phyloP scores from a whole-genome alignment of 805 yeast genomes.

The Candida loeiensis region DNA sequence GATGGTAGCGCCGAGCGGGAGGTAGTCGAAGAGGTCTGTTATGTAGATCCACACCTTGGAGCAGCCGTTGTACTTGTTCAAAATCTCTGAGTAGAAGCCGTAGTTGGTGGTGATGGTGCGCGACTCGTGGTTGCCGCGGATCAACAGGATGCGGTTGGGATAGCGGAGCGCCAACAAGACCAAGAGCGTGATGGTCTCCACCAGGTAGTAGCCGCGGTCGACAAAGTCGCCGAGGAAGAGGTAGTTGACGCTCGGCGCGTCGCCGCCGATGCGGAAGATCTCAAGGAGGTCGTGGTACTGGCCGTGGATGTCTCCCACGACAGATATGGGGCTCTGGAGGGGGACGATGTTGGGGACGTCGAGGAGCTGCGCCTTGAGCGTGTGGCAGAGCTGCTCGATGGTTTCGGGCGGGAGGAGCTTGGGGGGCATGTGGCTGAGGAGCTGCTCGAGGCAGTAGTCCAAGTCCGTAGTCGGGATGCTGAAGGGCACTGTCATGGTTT shows the following conservation, averaged over 20 bases:
- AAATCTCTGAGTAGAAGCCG: constrained; percentile 94
- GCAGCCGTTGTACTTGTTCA: constrained; percentile 75
- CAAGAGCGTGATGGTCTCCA: constrained; percentile 84
- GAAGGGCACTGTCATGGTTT: constrained; percentile 30
- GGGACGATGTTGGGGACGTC: constrained; percentile 85
- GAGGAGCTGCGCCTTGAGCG: constrained; percentile 75
- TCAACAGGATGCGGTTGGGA: constrained; percentile 76
- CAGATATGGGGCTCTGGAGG: constrained; percentile 81
- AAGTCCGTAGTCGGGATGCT: constrained; percentile 34
- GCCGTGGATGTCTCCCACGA: constrained; percentile 97
- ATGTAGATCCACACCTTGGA: constrained; percentile 80
- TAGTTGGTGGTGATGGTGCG: constrained; percentile 95
- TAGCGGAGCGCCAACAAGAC: constrained; percentile 82
- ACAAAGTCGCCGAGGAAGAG: constrained; percentile 94
- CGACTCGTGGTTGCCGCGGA: constrained; percentile 95
- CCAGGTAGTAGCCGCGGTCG: constrained; percentile 89
- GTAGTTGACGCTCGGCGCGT: constrained; percentile 90
- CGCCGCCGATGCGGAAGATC: constrained; percentile 90
- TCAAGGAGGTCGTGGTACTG: constrained; percentile 93
- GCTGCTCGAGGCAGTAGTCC: constrained; percentile 41
- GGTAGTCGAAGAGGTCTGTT: constrained; percentile 89
- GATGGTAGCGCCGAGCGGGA: constrained; percentile 84
- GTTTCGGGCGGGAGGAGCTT: constrained; percentile 39
- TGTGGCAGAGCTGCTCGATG: constrained; percentile 46
- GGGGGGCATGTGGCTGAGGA: constrained; percentile 41